Evolutionary conservation across 371 early-diverging fungal species (phyloP).

Genomic region (Lichtheimia ramosa): DNA sequence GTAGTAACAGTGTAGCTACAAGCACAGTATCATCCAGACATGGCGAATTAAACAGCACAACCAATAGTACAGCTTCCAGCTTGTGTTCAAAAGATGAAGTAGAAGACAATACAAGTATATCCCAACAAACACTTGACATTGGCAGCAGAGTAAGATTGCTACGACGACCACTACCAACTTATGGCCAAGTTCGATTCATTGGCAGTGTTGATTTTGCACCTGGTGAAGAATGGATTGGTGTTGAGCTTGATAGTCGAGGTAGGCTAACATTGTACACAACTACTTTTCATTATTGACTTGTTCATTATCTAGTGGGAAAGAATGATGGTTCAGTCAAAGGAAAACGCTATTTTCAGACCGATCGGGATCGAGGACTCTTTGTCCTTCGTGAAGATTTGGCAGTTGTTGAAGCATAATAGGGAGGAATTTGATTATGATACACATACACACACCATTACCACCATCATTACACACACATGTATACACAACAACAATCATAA

Average conservation of each 20-base stretch:
- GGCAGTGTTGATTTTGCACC: slow-evolving; percentile 28
- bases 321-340: slow-evolving; percentile 40
- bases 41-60: not conserved
- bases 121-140: not conserved
- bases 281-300: too few species aligned
- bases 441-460: too few species aligned
- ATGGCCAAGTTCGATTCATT: slow-evolving; percentile 37
- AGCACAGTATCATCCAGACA: not conserved
- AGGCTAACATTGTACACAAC: slow-evolving; percentile 5
- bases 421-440: too few species aligned
- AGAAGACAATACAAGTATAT: too few species aligned
- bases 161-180: slow-evolving; percentile 32
- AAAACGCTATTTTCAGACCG: slow-evolving; percentile 38
- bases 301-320: slow-evolving; percentile 32
- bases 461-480: too few species aligned
- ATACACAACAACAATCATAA: too few species aligned
- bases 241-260: slow-evolving; percentile 46
- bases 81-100: slow-evolving; percentile 3
- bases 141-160: slow-evolving; percentile 27
- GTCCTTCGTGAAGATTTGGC: slow-evolving; percentile 28
- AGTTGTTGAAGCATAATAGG: slow-evolving; percentile 5
- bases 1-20: not conserved
- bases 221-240: slow-evolving; percentile 39
- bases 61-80: not conserved
- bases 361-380: slow-evolving; percentile 38